phyloP scores from a whole-genome alignment of 768 basidiomycete species.

The Auricularia sp. region DNA sequence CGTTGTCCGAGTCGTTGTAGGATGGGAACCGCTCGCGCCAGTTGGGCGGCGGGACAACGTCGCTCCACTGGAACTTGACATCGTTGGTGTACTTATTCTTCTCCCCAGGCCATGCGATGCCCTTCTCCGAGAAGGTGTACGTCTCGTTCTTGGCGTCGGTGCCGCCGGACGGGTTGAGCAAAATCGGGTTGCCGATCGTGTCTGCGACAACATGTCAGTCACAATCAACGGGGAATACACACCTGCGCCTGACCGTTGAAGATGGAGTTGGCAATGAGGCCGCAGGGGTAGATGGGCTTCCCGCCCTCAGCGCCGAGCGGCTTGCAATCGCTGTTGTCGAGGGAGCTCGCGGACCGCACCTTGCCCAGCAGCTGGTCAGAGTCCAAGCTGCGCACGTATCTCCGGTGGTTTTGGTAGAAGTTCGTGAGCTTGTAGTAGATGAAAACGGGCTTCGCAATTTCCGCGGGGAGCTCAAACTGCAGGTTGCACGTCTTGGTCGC shows the following conservation, averaged over 20 bases:
- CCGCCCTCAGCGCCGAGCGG: constrained; percentile 53
- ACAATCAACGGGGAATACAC: background rate
- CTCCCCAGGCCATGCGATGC: constrained; percentile 96
- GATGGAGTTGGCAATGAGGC: constrained; percentile 90
- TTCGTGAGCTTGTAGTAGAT: constrained; percentile 95
- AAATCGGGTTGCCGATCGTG: constrained; percentile 57
- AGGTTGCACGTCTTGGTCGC: constrained; percentile 62
- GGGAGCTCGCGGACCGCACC: constrained; percentile 31
- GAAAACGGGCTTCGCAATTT: constrained; percentile 65
- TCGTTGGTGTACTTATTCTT: constrained; percentile 72
- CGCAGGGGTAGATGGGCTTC: constrained; percentile 82
- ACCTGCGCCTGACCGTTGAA: constrained; percentile 67
- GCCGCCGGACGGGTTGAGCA: constrained; percentile 40
- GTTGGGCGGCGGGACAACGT: constrained; percentile 88
- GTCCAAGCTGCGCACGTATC: constrained; percentile 89
- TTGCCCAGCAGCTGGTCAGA: constrained; percentile 78
- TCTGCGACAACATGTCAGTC: constrained; percentile 35
- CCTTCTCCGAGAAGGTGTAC: constrained; percentile 64
- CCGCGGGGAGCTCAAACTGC: constrained; percentile 71
- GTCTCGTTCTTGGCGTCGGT: constrained; percentile 25
- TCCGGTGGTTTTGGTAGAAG: constrained; percentile 96
- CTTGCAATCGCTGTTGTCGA: constrained; percentile 77
- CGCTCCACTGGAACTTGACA: constrained; percentile 48
- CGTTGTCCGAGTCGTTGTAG: constrained; percentile 55
- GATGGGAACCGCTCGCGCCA: constrained; percentile 69